These are phyloP conservation scores for Saturnispora serradocipensis DNA, from an alignment of 805 yeast species.

Conservation along the genomic window DNA sequence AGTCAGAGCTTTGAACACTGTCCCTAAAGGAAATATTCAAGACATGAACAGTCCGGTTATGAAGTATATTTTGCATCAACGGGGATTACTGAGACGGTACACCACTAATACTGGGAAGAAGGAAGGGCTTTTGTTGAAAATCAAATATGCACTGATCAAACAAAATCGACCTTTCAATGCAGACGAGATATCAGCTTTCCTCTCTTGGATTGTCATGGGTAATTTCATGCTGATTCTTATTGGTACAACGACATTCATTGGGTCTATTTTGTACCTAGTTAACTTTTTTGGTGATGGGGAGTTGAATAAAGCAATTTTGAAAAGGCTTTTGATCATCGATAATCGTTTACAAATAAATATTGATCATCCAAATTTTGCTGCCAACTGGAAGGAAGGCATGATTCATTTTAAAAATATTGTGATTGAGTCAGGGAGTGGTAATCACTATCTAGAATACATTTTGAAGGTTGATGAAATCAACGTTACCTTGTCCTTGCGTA, in stretches of 20 bases:
- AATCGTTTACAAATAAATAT: constrained; percentile 24
- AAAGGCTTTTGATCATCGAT: constrained; percentile 26
- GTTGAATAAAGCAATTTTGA: constrained; percentile 20
- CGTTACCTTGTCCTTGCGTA: constrained; percentile 39
- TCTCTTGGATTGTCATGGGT: constrained; percentile 51
- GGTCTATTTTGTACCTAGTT: constrained; percentile 36
- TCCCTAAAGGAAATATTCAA: background rate
- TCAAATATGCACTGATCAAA: constrained; percentile 40
- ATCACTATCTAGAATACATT: constrained; percentile 19
- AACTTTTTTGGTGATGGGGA: constrained; percentile 27
- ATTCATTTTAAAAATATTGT: constrained; percentile 36
- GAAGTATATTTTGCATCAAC: background rate
- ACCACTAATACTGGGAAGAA: background rate
- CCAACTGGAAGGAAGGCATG: constrained; percentile 42
- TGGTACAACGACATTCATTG: constrained; percentile 50
- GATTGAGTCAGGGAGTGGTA: constrained; percentile 15
- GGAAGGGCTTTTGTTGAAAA: background rate
- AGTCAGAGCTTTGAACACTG: background rate
- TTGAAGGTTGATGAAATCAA: constrained; percentile 36
- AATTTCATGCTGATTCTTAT: constrained; percentile 44
- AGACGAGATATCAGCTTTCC: constrained; percentile 46
- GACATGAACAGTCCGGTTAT: background rate
- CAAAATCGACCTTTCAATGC: constrained; percentile 39
- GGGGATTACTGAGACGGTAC: background rate
- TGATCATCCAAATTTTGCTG: constrained; percentile 28